These are phyloP conservation scores for Corylus heterophylla DNA, from an alignment of 306 rosid species.

Conservation along the genomic window DNA sequence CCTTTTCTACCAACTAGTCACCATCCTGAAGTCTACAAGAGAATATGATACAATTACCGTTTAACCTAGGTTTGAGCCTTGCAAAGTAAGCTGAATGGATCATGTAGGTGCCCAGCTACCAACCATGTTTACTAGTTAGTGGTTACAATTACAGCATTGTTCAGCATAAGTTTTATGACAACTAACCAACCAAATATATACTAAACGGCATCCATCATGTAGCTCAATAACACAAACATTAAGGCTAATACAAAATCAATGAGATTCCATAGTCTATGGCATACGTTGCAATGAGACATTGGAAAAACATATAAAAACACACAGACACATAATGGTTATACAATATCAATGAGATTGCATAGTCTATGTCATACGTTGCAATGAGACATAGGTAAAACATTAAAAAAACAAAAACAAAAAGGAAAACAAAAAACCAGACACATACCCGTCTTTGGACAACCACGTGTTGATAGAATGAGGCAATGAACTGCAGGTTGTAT, in stretches of 20 bases:
- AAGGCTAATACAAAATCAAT: conserved; percentile 3
- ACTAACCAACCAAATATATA: not conserved
- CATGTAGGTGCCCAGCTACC: not conserved
- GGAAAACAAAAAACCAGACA: conserved; percentile 23
- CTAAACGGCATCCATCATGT: not conserved
- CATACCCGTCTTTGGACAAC: conserved; percentile 97
- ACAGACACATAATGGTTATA: not conserved
- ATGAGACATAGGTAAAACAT: conserved; percentile 8
- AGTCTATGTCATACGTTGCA: not conserved
- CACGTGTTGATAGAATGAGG: conserved; percentile 94
- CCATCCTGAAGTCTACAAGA: not conserved
- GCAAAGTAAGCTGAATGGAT: not conserved
- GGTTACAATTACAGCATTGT: not conserved
- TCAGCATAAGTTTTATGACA: not conserved
- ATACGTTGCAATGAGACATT: not conserved
- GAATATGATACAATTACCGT: not conserved
- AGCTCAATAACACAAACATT: not conserved
- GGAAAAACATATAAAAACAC: not conserved
- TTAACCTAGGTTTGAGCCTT: not conserved
- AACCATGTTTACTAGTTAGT: not conserved
- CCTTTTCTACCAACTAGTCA: not conserved
- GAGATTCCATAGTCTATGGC: not conserved
- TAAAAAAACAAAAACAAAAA: conserved; percentile 1
- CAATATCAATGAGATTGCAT: conserved; percentile 1
- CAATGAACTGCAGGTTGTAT: conserved; percentile 71